Evolutionary conservation across 345 rosid species (phyloP), one percentile per base, ranked within the genome.

Genomic region (Rhodamnia rubescens): DNA sequence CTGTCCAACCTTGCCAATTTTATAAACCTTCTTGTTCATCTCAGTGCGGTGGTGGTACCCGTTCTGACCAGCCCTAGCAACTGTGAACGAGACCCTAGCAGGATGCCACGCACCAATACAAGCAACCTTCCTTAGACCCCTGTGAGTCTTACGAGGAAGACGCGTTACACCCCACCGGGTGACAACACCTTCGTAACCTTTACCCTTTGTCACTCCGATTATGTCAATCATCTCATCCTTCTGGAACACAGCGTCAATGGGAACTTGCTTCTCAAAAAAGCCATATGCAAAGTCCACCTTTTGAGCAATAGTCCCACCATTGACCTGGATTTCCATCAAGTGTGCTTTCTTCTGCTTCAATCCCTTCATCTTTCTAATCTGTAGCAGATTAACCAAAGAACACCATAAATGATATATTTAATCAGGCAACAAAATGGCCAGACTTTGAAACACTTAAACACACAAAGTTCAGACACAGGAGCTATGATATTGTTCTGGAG

Each of bases 101-200:
- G 98, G 98, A 92, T 95, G 98, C 98, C 98, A 95, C 21, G 98
- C 97, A 42, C 98, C 98, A 11, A 95, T 95, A 92, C 98, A 95
- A 84, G 98, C 98, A 51, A 95, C 98, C 92, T 95, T 95, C 64
- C 97, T 97, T 27, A 95, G 94, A 90, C 98, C 98, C 52, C 98
- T 89, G 87, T 94, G 98, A 74, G 98, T 95, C 92, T 95, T 94
- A 36, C 98, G 94, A 32, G 98, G 98, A 55, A 95, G 95, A 50
- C 97, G 95, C 7, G 98, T 95, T 53, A 94, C 98, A 84, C 98
- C 98, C 97, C 98, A 95, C 57, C 98, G 97, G 36, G 98, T 94
- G 27, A 95, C 96, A 86, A 95, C 98, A 90, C 98, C 98, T 87
- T 94, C 98, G 22, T 92, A 94, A 88, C 98, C 98, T 55, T 95